Base-by-base conservation (phyloP, 2,329 filamentous ascomycete species). In the Colletotrichum sp. region DNA sequence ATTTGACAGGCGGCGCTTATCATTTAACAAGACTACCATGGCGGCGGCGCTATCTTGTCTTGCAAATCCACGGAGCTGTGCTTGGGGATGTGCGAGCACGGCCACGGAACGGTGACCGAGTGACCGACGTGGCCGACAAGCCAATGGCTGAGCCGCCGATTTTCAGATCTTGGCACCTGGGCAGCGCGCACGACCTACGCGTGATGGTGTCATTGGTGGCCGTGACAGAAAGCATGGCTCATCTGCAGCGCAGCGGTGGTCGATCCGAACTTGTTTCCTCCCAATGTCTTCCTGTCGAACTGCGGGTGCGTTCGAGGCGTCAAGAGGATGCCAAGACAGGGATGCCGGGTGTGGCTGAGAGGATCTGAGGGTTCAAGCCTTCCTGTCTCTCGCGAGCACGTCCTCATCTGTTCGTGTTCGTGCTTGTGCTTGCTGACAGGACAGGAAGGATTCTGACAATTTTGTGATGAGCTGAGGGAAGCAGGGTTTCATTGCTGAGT, bases 61-160 rank as follows among this genome's bases (percentile, higher is more conserved):
- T 26, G 36, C 62, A 26, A 57, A 39, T 49, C 73, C 21, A 69
- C 74, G 74, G 74, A 76, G 74, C 68, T 69, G 28, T 59, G 70
- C 74, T 76, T 76, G 74, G 74, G 74, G 74, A 76, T 76, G 70
- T 76, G 74, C 74, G 74, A 63, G 65, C 74, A 76, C 64, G 73
- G 64, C 39, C 73, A 74, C 39, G 57, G 70, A 28, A 44, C 70
- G 44, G 49, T 30, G 65, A 69, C 73, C 70, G 73, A 76, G 28
- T 69, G 70, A 62, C 74, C 74, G 70, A 76, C 55, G 69, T 76
- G 70, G 65, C 74, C 70, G 74, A 76, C 32, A 34, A 69, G 59
- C 70, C 74, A 76, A 74, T 74, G 65, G 49, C 63, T 32, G 57
- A 8, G 34, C 74, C 26, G 34, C 74, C 74, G 74, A 76, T 69